Conservation (phyloP, 148 eudicot genomes). For the Chenopodium suecicum region DNA sequence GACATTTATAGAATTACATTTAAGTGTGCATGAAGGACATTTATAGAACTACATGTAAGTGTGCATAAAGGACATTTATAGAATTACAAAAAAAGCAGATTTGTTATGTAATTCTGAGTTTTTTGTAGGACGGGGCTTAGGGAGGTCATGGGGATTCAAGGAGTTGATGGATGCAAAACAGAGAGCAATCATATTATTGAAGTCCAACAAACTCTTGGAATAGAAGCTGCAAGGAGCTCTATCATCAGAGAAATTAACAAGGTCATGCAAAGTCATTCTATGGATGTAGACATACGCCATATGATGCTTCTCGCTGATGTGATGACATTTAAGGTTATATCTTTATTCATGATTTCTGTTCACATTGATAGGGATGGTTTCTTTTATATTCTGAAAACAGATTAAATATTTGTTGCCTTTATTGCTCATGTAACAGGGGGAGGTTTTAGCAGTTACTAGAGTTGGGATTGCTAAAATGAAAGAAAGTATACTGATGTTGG, state of each 20-base stretch:
- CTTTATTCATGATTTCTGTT: constrained; percentile 1
- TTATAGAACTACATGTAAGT: too few relatives aligned
- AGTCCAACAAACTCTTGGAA: constrained; percentile 68
- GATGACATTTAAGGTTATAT: constrained; percentile 78
- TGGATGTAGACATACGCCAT: constrained; percentile 87
- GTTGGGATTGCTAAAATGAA: constrained; percentile 81
- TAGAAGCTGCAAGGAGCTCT: constrained; percentile 77
- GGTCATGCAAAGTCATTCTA: constrained; percentile 73
- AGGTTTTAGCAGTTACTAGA: constrained; percentile 81
- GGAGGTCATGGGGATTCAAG: constrained; percentile 80
- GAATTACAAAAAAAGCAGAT: too few relatives aligned
- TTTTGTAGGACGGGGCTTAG: constrained; percentile 68
- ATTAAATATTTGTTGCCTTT: background rate
- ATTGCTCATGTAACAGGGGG: constrained; percentile 54
- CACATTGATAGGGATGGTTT: background rate
- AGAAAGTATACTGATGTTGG: constrained; percentile 93
- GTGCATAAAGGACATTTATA: too few relatives aligned
- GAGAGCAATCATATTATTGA: constrained; percentile 81
- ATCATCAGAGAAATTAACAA: constrained; percentile 73
- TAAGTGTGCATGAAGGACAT: too few relatives aligned
- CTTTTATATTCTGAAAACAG: background rate
- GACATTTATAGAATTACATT: too few relatives aligned
- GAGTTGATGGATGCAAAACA: constrained; percentile 61
- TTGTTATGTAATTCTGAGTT: constrained; percentile 2
- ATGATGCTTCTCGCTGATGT: constrained; percentile 98